phyloP scores from a whole-genome alignment of 2,329 filamentous ascomycete species.

The Ilyonectria mors-panacis region DNA sequence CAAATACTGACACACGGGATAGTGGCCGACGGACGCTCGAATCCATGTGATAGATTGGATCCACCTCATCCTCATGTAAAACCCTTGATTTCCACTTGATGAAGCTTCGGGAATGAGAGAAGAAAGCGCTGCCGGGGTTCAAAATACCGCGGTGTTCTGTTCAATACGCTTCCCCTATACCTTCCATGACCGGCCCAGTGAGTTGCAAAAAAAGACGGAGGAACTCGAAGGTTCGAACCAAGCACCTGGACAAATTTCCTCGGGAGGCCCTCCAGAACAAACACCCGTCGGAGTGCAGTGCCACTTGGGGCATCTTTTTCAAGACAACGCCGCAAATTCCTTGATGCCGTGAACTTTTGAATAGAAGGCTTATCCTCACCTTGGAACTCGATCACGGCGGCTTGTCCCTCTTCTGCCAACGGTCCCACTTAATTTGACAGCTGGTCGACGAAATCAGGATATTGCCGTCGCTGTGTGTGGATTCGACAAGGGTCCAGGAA shows the following conservation, averaged over 20 bases:
- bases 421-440: neutral
- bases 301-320: neutral
- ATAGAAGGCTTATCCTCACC: neutral
- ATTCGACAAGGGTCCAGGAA: neutral
- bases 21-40: neutral
- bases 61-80: neutral
- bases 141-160: neutral
- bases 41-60: neutral
- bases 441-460: constrained; percentile 7
- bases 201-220: neutral
- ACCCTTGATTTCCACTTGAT: neutral
- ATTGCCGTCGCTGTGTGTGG: neutral
- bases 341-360: neutral
- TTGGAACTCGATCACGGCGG: neutral
- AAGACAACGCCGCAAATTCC: neutral
- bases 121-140: neutral
- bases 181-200: neutral
- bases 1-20: neutral
- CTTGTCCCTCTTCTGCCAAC: neutral
- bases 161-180: neutral
- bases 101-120: neutral
- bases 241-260: constrained; percentile 4
- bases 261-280: constrained; percentile 4
- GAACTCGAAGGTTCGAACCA: neutral
- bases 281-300: neutral